A percentile compares a stretch with the other conserved stretches of the same genome.
These are phyloP conservation scores for Ophiostoma triangulosporum DNA, from an alignment of 2,329 filamentous ascomycete genomes.

Conservation along the genomic window DNA sequence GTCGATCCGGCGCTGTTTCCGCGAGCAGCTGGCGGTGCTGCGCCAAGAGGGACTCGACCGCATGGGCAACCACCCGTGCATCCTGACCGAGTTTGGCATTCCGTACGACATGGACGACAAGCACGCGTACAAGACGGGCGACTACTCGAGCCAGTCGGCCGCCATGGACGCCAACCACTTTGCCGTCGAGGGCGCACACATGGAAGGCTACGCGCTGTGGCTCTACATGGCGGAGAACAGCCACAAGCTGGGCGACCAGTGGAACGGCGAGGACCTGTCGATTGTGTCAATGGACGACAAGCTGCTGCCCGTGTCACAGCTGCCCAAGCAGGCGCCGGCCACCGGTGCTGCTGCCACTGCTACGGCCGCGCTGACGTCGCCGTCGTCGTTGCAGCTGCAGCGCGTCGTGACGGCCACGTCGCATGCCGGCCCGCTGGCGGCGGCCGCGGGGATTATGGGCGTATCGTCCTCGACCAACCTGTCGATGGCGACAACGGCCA, in stretches of 20 bases:
- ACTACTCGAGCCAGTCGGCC: conserved; percentile 83
- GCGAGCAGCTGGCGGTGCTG: conserved; percentile 72
- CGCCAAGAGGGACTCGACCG: conserved; percentile 76
- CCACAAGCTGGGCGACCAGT: conserved; percentile 80
- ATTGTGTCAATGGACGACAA: conserved; percentile 80
- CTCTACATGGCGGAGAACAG: conserved; percentile 72
- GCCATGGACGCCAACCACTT: conserved; percentile 96
- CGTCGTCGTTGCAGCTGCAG: conserved; percentile 21
- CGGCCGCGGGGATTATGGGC: no score
- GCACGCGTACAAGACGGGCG: conserved; percentile 85
- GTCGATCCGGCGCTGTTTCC: conserved; percentile 86
- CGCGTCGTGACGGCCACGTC: conserved; percentile 22
- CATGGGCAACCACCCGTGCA: conserved; percentile 75
- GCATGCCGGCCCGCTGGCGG: conserved; percentile 21
- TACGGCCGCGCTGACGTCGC: conserved; percentile 26
- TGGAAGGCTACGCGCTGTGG: conserved; percentile 85
- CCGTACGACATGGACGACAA: conserved; percentile 98
- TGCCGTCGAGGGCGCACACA: conserved; percentile 68
- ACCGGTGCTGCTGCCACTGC: conserved; percentile 16
- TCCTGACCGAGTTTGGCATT: conserved; percentile 93
- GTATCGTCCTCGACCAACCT: conserved; percentile 15
- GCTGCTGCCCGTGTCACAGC: conserved; percentile 36
- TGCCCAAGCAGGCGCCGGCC: conserved; percentile 25
- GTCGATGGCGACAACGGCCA: conserved; percentile 19
- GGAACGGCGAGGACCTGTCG: conserved; percentile 95